phyloP scores from a whole-genome alignment of 2,329 filamentous ascomycete genomes.

The Pyrenochaeta sp. region DNA sequence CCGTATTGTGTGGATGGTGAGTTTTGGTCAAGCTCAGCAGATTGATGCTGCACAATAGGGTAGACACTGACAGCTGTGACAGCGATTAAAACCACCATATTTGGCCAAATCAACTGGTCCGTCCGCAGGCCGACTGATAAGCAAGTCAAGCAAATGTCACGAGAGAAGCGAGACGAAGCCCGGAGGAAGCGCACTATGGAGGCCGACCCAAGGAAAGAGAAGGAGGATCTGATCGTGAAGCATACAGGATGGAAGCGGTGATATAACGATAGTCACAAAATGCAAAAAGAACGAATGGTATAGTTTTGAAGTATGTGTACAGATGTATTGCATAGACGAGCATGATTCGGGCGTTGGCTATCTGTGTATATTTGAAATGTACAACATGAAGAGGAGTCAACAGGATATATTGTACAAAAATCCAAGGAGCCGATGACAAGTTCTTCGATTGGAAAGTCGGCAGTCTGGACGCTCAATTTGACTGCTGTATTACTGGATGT shows the following conservation, averaged over 20 bases:
- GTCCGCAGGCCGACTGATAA: constrained; percentile 37
- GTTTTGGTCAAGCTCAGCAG: constrained; percentile 34
- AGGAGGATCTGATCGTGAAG: constrained; percentile 37
- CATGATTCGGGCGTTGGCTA: constrained; percentile 1
- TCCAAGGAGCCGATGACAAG: background rate
- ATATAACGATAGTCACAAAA: background rate
- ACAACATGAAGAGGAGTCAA: constrained; percentile 19
- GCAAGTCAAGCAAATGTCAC: constrained; percentile 37
- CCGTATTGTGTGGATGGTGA: constrained; percentile 85
- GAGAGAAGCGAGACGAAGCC: constrained; percentile 27
- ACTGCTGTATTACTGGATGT: too few relatives aligned
- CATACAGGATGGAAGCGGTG: constrained; percentile 39
- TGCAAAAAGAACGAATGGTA: background rate
- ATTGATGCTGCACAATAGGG: background rate
- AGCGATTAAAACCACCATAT: constrained; percentile 48
- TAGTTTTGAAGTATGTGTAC: background rate
- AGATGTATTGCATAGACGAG: background rate
- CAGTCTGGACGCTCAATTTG: too few relatives aligned
- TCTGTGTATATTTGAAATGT: constrained; percentile 14
- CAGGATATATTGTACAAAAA: constrained; percentile 26
- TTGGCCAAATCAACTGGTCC: constrained; percentile 38
- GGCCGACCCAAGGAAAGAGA: constrained; percentile 35
- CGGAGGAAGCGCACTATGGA: constrained; percentile 21
- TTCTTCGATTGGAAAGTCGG: background rate
- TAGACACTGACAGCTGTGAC: constrained; percentile 11